Evolutionary conservation across 2,329 filamentous ascomycete species (phyloP).

Genomic region (Elsinoe arachidis): DNA sequence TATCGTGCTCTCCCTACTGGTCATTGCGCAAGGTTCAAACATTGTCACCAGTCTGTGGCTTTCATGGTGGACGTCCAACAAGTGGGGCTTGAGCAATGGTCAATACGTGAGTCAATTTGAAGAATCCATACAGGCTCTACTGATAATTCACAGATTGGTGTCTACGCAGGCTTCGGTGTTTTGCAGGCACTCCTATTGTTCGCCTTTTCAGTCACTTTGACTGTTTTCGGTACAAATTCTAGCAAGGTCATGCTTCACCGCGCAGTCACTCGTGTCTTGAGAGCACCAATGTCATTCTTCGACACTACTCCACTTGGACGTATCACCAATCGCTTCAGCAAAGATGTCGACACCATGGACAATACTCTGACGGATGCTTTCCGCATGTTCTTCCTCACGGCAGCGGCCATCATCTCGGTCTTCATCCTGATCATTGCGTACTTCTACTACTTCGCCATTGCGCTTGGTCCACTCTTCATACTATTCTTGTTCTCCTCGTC

Average conservation of each 20-base stretch:
- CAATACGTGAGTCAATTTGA: slow-evolving; percentile 55
- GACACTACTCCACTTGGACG: slow-evolving; percentile 92
- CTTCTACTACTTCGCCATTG: slow-evolving; percentile 79
- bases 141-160: slow-evolving; percentile 44
- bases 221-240: slow-evolving; percentile 69
- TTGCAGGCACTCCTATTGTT: slow-evolving; percentile 69
- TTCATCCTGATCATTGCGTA: slow-evolving; percentile 90
- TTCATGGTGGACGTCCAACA: slow-evolving; percentile 82
- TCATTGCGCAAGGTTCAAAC: slow-evolving; percentile 72
- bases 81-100: slow-evolving; percentile 58
- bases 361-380: slow-evolving; percentile 83
- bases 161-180: slow-evolving; percentile 62
- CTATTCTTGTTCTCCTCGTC: slow-evolving; percentile 73
- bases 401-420: slow-evolving; percentile 72
- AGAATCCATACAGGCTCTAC: slow-evolving; percentile 13
- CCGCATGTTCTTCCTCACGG: slow-evolving; percentile 82
- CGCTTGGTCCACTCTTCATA: slow-evolving; percentile 59
- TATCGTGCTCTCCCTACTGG: slow-evolving; percentile 53
- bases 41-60: slow-evolving; percentile 87
- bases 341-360: slow-evolving; percentile 95
- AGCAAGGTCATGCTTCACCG: slow-evolving; percentile 73
- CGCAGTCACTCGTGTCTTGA: slow-evolving; percentile 66
- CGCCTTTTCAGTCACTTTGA: slow-evolving; percentile 66
- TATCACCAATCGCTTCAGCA: slow-evolving; percentile 92
- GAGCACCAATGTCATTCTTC: slow-evolving; percentile 79